A percentile compares a stretch with the other conserved stretches of the same genome.
Conservation (phyloP, 352 stramenopile species). For the Phytophthora litchii region DNA sequence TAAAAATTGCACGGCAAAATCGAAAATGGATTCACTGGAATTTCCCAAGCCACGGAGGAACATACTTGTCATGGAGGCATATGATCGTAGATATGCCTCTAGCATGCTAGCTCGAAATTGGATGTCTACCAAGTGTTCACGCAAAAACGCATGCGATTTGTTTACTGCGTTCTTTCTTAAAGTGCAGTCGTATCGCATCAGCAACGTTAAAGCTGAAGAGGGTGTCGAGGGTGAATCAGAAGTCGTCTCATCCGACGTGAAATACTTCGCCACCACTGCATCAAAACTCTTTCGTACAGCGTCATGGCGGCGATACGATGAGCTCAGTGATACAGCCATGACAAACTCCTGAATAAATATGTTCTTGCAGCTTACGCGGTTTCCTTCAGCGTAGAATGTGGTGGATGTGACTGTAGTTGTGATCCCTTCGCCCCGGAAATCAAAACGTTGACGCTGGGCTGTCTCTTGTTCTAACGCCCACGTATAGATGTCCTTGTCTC, state of each 20-base stretch:
- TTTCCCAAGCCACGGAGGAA: conserved; percentile 84
- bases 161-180: conserved; percentile 66
- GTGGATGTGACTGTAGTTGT: conserved; percentile 18
- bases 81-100: conserved; percentile 74
- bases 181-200: conserved; percentile 76
- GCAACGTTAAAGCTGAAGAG: conserved; percentile 49
- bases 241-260: conserved; percentile 21
- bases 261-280: conserved; percentile 54
- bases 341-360: conserved; percentile 82
- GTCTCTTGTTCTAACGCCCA: conserved; percentile 46
- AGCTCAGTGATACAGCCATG: conserved; percentile 61
- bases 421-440: conserved; percentile 33
- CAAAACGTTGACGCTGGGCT: conserved; percentile 39
- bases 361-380: conserved; percentile 55
- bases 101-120: conserved; percentile 78
- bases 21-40: conserved; percentile 87
- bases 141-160: conserved; percentile 63
- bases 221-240: conserved; percentile 6
- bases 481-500: conserved; percentile 30
- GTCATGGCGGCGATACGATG: conserved; percentile 55
- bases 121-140: conserved; percentile 80
- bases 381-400: conserved; percentile 38
- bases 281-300: conserved; percentile 72
- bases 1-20: conserved; percentile 88
- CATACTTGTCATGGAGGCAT: conserved; percentile 73